phyloP scores from a whole-genome alignment of 1,284 basidiomycete genomes.

The Filobasidium uniguttulatum region DNA sequence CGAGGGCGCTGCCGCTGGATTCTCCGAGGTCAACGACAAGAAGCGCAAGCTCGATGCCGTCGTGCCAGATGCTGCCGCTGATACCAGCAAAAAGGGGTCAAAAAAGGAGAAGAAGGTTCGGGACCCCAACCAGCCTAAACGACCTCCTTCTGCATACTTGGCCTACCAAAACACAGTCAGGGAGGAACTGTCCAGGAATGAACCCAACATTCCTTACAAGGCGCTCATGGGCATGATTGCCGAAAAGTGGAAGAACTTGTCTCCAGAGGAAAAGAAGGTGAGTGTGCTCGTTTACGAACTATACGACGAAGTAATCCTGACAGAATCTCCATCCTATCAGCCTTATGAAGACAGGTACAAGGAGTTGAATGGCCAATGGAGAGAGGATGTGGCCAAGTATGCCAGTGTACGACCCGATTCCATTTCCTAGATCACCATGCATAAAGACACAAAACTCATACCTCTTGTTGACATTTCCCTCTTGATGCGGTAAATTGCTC shows the following conservation, averaged over 20 bases:
- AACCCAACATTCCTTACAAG: constrained; percentile 50
- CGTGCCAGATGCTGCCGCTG: constrained; percentile 10
- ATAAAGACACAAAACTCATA: not conserved
- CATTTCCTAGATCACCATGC: not conserved
- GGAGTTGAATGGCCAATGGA: constrained; percentile 16
- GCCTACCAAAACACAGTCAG: constrained; percentile 89
- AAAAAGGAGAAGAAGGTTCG: constrained; percentile 42
- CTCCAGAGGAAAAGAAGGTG: constrained; percentile 58
- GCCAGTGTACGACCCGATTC: not conserved
- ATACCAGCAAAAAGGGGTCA: constrained; percentile 9
- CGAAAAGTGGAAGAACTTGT: constrained; percentile 58
- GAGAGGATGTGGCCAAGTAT: constrained; percentile 5
- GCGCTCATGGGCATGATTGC: constrained; percentile 62
- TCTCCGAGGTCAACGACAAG: constrained; percentile 15
- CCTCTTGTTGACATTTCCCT: not conserved
- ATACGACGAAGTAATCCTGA: not conserved
- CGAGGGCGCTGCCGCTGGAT: constrained; percentile 15
- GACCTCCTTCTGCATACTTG: constrained; percentile 86
- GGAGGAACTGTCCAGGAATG: constrained; percentile 45
- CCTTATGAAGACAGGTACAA: constrained; percentile 24
- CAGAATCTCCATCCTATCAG: not conserved
- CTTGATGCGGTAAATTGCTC: not conserved
- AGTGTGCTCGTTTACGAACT: constrained; percentile 18
- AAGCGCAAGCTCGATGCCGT: constrained; percentile 18
- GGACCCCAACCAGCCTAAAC: constrained; percentile 88